Percentiles rank a stretch among this genome's conserved stretches.
These are phyloP conservation scores for Gloeophyllum trabeum DNA, from an alignment of 768 basidiomycete species.

Conservation along the genomic window DNA sequence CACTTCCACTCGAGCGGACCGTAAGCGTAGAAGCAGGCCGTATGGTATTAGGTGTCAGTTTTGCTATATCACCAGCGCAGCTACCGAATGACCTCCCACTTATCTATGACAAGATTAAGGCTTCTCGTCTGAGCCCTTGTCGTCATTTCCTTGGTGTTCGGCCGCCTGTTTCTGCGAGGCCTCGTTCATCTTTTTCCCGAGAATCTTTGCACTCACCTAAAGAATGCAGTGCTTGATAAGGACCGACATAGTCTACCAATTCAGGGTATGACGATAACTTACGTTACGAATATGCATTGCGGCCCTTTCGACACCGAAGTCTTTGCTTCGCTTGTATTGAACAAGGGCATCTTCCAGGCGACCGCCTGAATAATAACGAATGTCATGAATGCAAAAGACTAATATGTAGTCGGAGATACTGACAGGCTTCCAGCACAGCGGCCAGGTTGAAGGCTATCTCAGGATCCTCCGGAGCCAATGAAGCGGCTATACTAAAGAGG, in stretches of 20 bases:
- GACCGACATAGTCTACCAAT: not conserved
- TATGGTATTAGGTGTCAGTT: no score
- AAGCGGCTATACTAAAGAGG: conserved; percentile 57
- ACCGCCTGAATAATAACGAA: conserved; percentile 52
- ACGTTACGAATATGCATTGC: conserved; percentile 79
- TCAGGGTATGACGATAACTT: conserved; percentile 15
- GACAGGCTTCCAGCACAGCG: conserved; percentile 84
- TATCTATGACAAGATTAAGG: no score
- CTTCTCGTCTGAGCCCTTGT: no score
- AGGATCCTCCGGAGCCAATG: conserved; percentile 80
- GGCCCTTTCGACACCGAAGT: conserved; percentile 73
- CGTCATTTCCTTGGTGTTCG: no score
- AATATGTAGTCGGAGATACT: conserved; percentile 18
- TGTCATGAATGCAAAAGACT: not conserved
- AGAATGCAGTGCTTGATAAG: conserved; percentile 1
- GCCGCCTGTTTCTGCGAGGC: conserved; percentile 7
- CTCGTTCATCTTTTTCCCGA: conserved; percentile 49
- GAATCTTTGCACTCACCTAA: conserved; percentile 74
- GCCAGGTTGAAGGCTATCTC: conserved; percentile 90
- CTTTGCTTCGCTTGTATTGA: conserved; percentile 72
- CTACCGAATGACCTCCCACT: no score
- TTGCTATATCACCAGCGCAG: no score
- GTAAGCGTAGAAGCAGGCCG: no score
- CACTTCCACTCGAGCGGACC: no score
- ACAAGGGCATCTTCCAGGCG: conserved; percentile 70